Percentiles rank a stretch among this genome's conserved stretches.
phyloP scores from a whole-genome alignment of 495 filamentous ascomycete species.

The Pseudoneurospora amorphoporcata region DNA sequence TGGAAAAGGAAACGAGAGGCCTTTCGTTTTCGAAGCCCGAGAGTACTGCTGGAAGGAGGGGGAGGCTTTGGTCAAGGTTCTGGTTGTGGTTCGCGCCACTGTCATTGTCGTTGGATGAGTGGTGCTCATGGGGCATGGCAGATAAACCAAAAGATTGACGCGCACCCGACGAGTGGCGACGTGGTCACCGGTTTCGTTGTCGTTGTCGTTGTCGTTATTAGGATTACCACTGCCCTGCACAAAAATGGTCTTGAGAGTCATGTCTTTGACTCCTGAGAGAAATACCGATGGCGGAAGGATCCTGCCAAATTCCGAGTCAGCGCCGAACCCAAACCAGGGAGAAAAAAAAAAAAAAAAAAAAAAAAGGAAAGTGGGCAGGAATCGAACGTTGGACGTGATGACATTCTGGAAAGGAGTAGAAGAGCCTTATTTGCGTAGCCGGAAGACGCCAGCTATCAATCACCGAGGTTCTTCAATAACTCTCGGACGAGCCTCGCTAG shows the following conservation, averaged over 20 bases:
- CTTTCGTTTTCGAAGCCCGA: background rate
- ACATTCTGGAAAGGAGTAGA: background rate
- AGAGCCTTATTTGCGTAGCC: background rate
- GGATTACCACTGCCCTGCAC: background rate
- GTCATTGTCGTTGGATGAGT: background rate
- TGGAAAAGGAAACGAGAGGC: background rate
- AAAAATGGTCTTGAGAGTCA: background rate
- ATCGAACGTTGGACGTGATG: background rate
- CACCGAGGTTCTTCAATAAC: background rate
- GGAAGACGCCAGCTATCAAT: background rate
- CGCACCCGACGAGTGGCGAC: background rate
- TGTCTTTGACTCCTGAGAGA: background rate
- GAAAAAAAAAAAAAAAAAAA: background rate
- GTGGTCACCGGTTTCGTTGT: too few relatives aligned
- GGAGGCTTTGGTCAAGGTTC: background rate
- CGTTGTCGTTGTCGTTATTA: background rate
- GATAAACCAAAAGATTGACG: background rate
- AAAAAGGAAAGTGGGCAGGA: background rate
- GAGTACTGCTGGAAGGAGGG: background rate
- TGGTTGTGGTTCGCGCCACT: background rate
- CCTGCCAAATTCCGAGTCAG: background rate
- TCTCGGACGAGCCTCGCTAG: background rate
- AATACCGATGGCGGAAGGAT: background rate
- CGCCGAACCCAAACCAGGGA: background rate
- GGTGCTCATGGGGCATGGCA: background rate